Base-by-base conservation (phyloP, 2,329 filamentous ascomycete genomes). In the Penicillium sp. region DNA sequence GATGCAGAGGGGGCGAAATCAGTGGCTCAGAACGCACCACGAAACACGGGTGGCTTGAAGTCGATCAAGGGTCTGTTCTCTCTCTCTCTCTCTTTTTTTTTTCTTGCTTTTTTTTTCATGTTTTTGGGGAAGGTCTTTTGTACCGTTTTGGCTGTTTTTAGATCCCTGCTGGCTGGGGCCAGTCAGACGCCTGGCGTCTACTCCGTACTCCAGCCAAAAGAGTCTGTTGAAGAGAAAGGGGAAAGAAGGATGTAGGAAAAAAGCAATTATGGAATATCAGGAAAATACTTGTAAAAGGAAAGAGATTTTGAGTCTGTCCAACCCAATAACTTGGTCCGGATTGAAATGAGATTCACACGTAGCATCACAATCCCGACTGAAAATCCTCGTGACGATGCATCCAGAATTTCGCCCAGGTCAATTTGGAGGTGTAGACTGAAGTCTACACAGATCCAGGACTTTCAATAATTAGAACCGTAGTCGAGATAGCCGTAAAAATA, bases 11-110 rank as follows among this genome's bases (percentile, higher is more conserved):
- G 43, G 51, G 38, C 14, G 18, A 40, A 61, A 61, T 58, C 53
- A 63, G 55, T 64, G 62, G 62, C 42, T 52, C 48, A 61, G 57
- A 64, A 34, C 10, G 49, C 54, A 64, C 62, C 62, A 64, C 62
- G 62, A 60, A 60, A 60, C 57, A 62, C 59, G 59, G 59, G 60
- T 63, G 61, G 62, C 61, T 62, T 59, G 45, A 62, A 52, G 57
- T 44, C 58, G 58, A 64, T 64, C 60, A 56, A 65, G 62, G 62
- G 61, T 61, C 61, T 64, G 61, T 65, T 65, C 62, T 54, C 55
- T 57, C 9, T 14, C 34, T 14, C 13, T 36, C 13, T 36, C 9
- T 36, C 9, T 38, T 5, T 38, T 16, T 16, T 16, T n/a, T 16
- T 38, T 16, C 16, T 14, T 38, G 14, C 14, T 16, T 38, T 38